Evolutionary conservation across 208 protist genomes (phyloP).

Genomic region (Crithidia sp.): DNA sequence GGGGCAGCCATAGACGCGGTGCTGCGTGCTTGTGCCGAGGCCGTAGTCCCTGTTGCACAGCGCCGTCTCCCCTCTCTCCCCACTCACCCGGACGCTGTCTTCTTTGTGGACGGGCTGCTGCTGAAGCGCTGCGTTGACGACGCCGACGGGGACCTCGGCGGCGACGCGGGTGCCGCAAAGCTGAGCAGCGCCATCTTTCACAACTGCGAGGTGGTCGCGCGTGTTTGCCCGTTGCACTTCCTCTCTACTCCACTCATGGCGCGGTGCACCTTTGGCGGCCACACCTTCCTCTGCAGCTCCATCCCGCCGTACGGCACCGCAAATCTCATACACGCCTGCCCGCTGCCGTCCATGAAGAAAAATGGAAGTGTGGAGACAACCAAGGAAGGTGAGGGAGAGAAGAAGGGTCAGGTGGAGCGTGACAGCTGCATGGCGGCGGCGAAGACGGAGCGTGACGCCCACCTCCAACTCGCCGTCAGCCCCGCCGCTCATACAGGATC

Average conservation of each 20-base stretch:
- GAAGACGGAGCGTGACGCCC: background rate
- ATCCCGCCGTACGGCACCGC: constrained; percentile 55
- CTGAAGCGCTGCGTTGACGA: constrained; percentile 61
- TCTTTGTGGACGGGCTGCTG: constrained; percentile 51
- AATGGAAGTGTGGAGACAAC: no score
- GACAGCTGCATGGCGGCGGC: background rate
- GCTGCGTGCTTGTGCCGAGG: constrained; percentile 46
- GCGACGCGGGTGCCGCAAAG: constrained; percentile 50
- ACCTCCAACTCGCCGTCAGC: background rate
- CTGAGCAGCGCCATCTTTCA: constrained; percentile 25
- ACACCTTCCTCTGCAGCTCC: constrained; percentile 52
- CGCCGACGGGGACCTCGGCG: constrained; percentile 41
- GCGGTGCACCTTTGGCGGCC: constrained; percentile 61
- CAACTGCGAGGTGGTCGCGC: constrained; percentile 41
- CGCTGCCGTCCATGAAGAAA: no score
- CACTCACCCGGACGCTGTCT: constrained; percentile 26
- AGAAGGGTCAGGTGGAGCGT: background rate
- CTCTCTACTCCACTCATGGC: constrained; percentile 61
- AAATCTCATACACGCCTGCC: constrained; percentile 27
- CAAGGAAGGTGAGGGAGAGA: background rate
- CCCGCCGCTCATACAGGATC: constrained; percentile 32
- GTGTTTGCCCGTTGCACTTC: constrained; percentile 48
- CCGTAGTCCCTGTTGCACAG: constrained; percentile 31
- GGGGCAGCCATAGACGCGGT: constrained; percentile 35
- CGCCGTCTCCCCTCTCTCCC: constrained; percentile 34